Conservation (phyloP, 805 yeast genomes). For the Kuraishia hungarica region DNA sequence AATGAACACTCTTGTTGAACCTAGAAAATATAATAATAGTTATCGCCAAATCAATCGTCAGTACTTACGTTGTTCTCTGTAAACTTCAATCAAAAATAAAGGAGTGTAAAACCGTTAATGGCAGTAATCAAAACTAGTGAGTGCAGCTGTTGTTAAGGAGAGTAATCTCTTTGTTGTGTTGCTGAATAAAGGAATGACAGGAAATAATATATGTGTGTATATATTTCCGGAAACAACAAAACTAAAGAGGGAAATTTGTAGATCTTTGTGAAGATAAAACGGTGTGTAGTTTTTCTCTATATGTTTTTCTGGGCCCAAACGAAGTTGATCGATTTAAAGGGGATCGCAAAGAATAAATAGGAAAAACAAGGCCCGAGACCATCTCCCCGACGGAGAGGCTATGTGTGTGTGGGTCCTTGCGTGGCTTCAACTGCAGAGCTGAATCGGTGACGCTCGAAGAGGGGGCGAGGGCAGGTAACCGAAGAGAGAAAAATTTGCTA, state of each 20-base stretch:
- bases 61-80: not conserved
- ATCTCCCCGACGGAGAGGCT: not conserved
- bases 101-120: not conserved
- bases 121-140: not conserved
- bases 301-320: not conserved
- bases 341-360: not conserved
- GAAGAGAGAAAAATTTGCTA: not conserved
- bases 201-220: not conserved
- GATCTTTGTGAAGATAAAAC: not conserved
- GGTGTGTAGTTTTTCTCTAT: not conserved
- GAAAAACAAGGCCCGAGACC: not conserved
- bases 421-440: not conserved
- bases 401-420: too few species aligned
- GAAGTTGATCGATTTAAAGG: not conserved
- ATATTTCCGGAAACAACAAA: conserved; percentile 1
- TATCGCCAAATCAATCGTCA: not conserved
- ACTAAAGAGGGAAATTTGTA: not conserved
- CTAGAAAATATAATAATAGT: not conserved
- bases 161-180: conserved; percentile 1
- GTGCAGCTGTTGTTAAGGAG: conserved; percentile 1
- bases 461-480: not conserved
- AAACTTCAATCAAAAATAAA: not conserved
- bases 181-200: conserved; percentile 3
- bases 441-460: not conserved
- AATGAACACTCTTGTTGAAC: not conserved